These are phyloP conservation scores for Setomelanomma holmii DNA, from an alignment of 2,329 filamentous ascomycete genomes.

Conservation along the genomic window DNA sequence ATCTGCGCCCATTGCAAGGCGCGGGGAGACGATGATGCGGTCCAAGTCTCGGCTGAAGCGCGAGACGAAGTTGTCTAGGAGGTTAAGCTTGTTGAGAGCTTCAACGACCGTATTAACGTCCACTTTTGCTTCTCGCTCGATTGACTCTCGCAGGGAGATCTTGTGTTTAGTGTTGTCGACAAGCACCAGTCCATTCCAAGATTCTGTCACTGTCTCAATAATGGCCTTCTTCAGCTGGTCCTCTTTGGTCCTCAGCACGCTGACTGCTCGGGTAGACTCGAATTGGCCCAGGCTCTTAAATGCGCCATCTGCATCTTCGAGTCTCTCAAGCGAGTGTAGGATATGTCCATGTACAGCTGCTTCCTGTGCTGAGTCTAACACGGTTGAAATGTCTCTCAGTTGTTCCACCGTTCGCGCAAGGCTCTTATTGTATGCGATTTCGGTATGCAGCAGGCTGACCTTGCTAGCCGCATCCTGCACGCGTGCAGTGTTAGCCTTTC, in stretches of 20 bases:
- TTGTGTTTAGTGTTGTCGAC: slow-evolving; percentile 64
- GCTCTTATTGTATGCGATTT: slow-evolving; percentile 66
- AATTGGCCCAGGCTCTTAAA: slow-evolving; percentile 67
- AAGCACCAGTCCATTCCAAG: slow-evolving; percentile 74
- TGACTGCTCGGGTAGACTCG: slow-evolving; percentile 67
- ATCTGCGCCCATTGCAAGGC: slow-evolving; percentile 56
- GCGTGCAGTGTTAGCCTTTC: slow-evolving; percentile 67
- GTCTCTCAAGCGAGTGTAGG: slow-evolving; percentile 55
- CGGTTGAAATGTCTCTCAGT: slow-evolving; percentile 57
- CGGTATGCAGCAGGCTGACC: slow-evolving; percentile 62
- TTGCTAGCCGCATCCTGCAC: slow-evolving; percentile 68
- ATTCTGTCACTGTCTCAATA: slow-evolving; percentile 68
- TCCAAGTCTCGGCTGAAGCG: slow-evolving; percentile 71
- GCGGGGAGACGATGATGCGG: slow-evolving; percentile 65
- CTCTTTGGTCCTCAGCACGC: slow-evolving; percentile 69
- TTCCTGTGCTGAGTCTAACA: slow-evolving; percentile 56
- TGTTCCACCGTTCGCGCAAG: slow-evolving; percentile 60
- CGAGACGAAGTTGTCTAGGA: slow-evolving; percentile 59
- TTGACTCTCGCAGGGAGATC: slow-evolving; percentile 63
- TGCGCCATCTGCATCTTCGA: slow-evolving; percentile 60
- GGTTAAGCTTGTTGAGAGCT: slow-evolving; percentile 45
- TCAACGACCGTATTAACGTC: slow-evolving; percentile 44
- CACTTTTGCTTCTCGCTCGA: slow-evolving; percentile 45
- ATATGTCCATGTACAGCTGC: slow-evolving; percentile 55
- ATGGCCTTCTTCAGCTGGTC: slow-evolving; percentile 72